A percentile compares a stretch with the other conserved stretches of the same genome.
These are phyloP conservation scores for Prunella vulgaris DNA, from an alignment of 257 asterid species.

Conservation along the genomic window DNA sequence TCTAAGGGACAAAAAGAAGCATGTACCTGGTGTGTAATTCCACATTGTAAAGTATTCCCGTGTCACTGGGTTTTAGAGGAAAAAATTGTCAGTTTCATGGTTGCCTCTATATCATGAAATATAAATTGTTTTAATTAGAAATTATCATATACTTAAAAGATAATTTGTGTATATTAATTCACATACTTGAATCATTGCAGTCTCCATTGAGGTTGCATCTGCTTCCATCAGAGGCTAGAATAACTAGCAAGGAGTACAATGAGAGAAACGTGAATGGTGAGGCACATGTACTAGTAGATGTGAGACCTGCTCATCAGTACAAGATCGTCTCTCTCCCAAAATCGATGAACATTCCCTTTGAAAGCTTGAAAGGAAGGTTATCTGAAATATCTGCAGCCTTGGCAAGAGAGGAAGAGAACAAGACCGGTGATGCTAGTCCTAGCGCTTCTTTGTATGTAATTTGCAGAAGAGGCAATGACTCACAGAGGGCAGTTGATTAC, in stretches of 20 bases:
- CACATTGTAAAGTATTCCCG: background rate
- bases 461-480: slow-evolving; percentile 95
- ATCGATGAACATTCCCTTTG: slow-evolving; percentile 71
- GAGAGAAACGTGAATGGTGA: slow-evolving; percentile 46
- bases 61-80: background rate
- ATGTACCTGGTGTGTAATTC: background rate
- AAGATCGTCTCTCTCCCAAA: slow-evolving; percentile 69
- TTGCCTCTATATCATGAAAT: background rate
- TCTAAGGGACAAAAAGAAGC: background rate
- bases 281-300: slow-evolving; percentile 69
- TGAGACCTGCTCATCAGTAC: slow-evolving; percentile 89
- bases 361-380: slow-evolving; percentile 48
- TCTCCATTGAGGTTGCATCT: slow-evolving; percentile 66
- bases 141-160: background rate
- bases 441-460: slow-evolving; percentile 57
- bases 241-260: slow-evolving; percentile 71
- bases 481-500: slow-evolving; percentile 78
- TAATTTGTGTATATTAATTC: background rate
- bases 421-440: slow-evolving; percentile 6
- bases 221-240: slow-evolving; percentile 64
- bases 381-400: slow-evolving; percentile 57
- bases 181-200: slow-evolving; percentile 44
- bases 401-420: slow-evolving; percentile 26
- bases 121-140: background rate
- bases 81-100: background rate